Percentiles rank a stretch among this genome's conserved stretches.
Conservation (phyloP, 768 basidiomycete species). For the Trichaptum fuscoviolaceum region DNA sequence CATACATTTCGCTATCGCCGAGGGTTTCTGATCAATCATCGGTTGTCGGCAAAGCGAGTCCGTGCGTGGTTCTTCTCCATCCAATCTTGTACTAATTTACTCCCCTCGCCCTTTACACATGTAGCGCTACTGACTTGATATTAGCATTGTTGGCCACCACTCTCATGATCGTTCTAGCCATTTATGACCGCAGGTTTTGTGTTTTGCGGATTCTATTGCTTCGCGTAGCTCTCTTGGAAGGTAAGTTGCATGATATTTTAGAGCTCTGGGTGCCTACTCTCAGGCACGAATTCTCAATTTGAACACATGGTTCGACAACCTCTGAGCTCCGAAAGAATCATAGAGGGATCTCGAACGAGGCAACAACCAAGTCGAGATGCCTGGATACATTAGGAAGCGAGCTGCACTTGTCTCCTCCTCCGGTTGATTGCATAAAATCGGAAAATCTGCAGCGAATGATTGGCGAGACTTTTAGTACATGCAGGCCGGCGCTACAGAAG, state of each 20-base stretch:
- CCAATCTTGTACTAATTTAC: neutral
- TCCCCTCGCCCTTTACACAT: neutral
- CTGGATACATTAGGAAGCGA: too few relatives aligned
- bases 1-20: neutral
- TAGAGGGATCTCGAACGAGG: neutral
- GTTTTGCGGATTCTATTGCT: neutral
- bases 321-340: neutral
- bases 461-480: neutral
- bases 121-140: neutral
- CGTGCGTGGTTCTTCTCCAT: neutral
- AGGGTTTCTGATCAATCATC: neutral
- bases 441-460: neutral
- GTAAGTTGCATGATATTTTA: neutral
- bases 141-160: neutral
- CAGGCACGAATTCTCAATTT: neutral
- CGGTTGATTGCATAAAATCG: neutral
- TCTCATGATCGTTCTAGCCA: neutral
- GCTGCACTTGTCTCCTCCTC: neutral
- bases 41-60: neutral
- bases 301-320: neutral
- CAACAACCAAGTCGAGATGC: too few relatives aligned
- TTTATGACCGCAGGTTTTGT: neutral
- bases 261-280: neutral
- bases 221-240: neutral
- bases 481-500: neutral